Conservation (phyloP, 208 protist species). For the Balamuthia mandrillaris region DNA sequence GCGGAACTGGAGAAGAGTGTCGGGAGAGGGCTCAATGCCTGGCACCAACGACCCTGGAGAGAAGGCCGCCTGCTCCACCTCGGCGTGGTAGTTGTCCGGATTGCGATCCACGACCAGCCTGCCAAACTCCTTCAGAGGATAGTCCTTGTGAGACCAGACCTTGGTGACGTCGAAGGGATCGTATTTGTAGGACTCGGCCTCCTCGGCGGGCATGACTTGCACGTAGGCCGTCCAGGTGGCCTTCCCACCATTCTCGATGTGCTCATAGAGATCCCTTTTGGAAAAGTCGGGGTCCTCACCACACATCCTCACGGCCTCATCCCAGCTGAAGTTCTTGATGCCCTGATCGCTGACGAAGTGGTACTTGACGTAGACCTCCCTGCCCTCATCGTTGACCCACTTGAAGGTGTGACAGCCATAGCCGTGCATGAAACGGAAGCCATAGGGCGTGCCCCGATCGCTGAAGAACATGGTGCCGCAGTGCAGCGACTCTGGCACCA, state of each 20-base stretch:
- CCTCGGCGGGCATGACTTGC: slow-evolving; percentile 73
- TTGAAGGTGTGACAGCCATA: slow-evolving; percentile 70
- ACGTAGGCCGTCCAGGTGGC: slow-evolving; percentile 66
- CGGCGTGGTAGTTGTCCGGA: slow-evolving; percentile 80
- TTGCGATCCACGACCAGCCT: slow-evolving; percentile 78
- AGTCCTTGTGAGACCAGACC: slow-evolving; percentile 71
- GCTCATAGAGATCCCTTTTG: slow-evolving; percentile 71
- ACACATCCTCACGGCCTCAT: slow-evolving; percentile 66
- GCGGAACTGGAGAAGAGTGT: slow-evolving; percentile 73
- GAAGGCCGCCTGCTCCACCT: slow-evolving; percentile 79
- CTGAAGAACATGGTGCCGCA: slow-evolving; percentile 68
- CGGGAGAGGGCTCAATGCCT: slow-evolving; percentile 73
- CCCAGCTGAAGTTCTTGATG: slow-evolving; percentile 63
- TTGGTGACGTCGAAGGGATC: slow-evolving; percentile 80
- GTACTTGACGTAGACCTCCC: slow-evolving; percentile 70
- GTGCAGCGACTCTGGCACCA: slow-evolving; percentile 71
- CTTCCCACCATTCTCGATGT: slow-evolving; percentile 60
- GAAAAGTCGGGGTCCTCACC: slow-evolving; percentile 65
- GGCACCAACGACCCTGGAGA: slow-evolving; percentile 71
- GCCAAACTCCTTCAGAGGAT: slow-evolving; percentile 72
- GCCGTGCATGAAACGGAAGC: slow-evolving; percentile 71
- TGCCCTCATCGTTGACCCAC: slow-evolving; percentile 70
- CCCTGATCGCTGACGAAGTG: slow-evolving; percentile 74
- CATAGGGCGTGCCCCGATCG: slow-evolving; percentile 64
- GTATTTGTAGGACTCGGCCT: slow-evolving; percentile 63